Evolutionary conservation across 352 stramenopile species (phyloP), one percentile per base, ranked within the genome.

Genomic region (Blastocystis sp.): DNA sequence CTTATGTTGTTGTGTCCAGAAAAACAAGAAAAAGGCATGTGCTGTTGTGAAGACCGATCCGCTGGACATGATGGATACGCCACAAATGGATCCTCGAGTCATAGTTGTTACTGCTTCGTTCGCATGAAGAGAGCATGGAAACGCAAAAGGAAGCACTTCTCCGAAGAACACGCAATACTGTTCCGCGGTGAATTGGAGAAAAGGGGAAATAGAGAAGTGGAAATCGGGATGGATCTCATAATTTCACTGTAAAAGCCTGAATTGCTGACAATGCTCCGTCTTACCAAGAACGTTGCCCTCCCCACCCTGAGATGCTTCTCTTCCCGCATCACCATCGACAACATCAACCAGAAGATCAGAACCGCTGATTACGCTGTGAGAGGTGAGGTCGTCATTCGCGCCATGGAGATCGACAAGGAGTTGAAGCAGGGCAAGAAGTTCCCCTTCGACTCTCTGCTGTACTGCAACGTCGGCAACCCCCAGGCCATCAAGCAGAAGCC

Each of bases 391-490:
- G 70, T 80, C 14, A 80, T 80, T 80, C 70, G 70, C 28, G 70
- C 70, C 21, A 66, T 45, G 11, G 70, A 80, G 59, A 80, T 80
- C 59, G 70, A 80, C 24, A 80, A 80, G 17, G 70, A 80, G 40
- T 70, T 80, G 70, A 80, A 80, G 70, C 81, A 90, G 4, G 93
- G 92, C 11, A 92, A 94, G 89, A 92, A 80, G 80, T 92, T 92
- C 89, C 90, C 94, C 10, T 97, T 96, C 89, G 92, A 95, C 87
- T 92, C 94, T 87, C 91, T 96, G 77, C 94, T 97, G 80, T 93
- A 93, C 89, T 97, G 93, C 92, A 96, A 97, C 91, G 96, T 97
- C 82, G 95, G 95, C 84, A 98, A 98, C 91, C 95, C 95, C 82
- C 94, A 95, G 65, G 92, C 95, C 52, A 93, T 97, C 64, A 91